phyloP scores from a whole-genome alignment of 2,329 filamentous ascomycete species.

The Torrubiellomyces zombiae region DNA sequence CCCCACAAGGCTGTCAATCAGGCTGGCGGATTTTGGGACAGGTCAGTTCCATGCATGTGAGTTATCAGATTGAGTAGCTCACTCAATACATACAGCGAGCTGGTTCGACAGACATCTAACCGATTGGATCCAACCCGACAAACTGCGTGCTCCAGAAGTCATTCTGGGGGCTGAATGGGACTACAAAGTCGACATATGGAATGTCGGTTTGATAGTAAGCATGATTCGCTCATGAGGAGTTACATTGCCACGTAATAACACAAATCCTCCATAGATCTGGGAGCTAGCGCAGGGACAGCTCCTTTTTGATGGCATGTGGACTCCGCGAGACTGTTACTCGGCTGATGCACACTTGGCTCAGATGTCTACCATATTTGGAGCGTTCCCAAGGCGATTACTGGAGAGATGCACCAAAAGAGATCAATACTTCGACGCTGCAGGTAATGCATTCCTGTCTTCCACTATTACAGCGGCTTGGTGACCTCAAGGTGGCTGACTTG shows the following conservation, averaged over 20 bases:
- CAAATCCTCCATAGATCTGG: conserved; percentile 7
- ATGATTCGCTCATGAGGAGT: not conserved
- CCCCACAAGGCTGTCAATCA: conserved; percentile 3
- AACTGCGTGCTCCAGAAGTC: conserved; percentile 10
- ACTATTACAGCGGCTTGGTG: too few species aligned
- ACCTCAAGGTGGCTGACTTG: too few species aligned
- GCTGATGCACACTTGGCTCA: conserved; percentile 11
- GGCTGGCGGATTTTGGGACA: conserved; percentile 9
- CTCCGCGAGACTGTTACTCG: conserved; percentile 6
- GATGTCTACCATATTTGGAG: conserved; percentile 8
- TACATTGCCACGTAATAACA: too few species aligned
- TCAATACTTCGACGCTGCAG: conserved; percentile 4
- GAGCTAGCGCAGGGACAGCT: conserved; percentile 8
- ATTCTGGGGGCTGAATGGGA: conserved; percentile 11
- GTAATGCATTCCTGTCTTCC: too few species aligned
- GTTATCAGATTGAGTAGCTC: not conserved
- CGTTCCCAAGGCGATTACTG: conserved; percentile 5
- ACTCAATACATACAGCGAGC: conserved; percentile 6
- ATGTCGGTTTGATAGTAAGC: conserved; percentile 6
- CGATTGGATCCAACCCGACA: conserved; percentile 11
- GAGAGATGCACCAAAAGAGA: conserved; percentile 3
- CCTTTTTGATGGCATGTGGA: conserved; percentile 10
- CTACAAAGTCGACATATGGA: conserved; percentile 10
- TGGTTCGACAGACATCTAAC: conserved; percentile 10
- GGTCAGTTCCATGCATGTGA: conserved; percentile 2